These are phyloP conservation scores for Iberis pinnata DNA, from an alignment of 345 rosid genomes.

Conservation along the genomic window DNA sequence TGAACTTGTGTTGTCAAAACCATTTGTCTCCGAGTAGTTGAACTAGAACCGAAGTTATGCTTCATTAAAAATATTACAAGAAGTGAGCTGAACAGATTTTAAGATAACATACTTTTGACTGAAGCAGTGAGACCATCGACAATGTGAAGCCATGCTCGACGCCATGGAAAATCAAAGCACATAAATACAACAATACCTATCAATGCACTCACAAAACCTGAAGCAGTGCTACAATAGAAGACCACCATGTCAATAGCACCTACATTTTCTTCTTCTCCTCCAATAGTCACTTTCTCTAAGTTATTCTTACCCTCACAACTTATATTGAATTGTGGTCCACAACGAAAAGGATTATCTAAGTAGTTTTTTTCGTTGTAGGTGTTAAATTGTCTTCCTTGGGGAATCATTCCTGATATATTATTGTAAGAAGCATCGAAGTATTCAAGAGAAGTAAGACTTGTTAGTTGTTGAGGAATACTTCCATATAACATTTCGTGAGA, in stretches of 20 bases:
- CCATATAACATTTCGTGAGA: conserved; percentile 9
- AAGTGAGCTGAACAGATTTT: no score
- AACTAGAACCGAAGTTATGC: no score
- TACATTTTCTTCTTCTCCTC: background rate
- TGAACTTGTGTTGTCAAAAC: no score
- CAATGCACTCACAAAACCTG: background rate
- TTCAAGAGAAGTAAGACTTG: background rate
- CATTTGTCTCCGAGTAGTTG: no score
- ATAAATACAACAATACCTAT: background rate
- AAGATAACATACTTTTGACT: background rate
- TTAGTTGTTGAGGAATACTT: background rate
- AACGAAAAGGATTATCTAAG: conserved; percentile 1
- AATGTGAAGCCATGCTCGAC: background rate
- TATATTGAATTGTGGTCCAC: background rate
- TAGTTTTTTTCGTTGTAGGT: background rate
- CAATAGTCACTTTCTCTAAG: background rate
- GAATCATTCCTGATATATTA: background rate
- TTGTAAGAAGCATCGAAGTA: background rate
- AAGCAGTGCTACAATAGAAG: background rate
- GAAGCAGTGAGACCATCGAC: background rate
- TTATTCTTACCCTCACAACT: background rate
- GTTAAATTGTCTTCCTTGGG: background rate
- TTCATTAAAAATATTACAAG: no score
- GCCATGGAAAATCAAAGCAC: conserved; percentile 6
- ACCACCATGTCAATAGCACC: background rate